phyloP scores from a whole-genome alignment of 192 early-diverging fungal species.

The Coemansia furcata region DNA sequence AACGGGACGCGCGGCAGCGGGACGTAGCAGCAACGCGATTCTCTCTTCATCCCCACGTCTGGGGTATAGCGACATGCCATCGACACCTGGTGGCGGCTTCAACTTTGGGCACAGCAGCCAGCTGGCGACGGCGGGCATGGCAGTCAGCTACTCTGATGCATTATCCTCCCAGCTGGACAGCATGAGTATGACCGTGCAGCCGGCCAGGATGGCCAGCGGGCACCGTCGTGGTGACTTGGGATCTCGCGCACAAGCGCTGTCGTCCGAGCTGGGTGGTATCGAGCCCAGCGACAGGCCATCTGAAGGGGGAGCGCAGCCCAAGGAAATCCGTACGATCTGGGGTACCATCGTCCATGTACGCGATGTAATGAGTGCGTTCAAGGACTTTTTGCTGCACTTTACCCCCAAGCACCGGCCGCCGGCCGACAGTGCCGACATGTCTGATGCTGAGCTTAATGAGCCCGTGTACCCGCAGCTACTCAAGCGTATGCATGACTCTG shows the following conservation, averaged over 20 bases:
- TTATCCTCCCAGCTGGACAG: constrained; percentile 46
- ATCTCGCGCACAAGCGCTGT: constrained; percentile 33
- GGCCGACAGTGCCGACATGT: constrained; percentile 22
- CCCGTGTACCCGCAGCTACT: constrained; percentile 80
- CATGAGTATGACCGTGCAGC: constrained; percentile 30
- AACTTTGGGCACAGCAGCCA: constrained; percentile 26
- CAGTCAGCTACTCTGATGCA: constrained; percentile 25
- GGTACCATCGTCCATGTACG: constrained; percentile 91
- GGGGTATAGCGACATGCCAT: constrained; percentile 43
- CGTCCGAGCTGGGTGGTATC: constrained; percentile 41
- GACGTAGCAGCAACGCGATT: not conserved
- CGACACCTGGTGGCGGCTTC: constrained; percentile 23
- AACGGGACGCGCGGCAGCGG: constrained; percentile 1
- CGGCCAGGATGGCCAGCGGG: constrained; percentile 4
- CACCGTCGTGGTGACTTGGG: constrained; percentile 43
- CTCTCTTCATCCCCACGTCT: constrained; percentile 38
- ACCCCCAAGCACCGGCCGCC: constrained; percentile 56
- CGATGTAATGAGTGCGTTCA: constrained; percentile 74
- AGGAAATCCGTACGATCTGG: constrained; percentile 74
- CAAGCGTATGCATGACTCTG: constrained; percentile 65
- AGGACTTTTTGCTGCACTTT: constrained; percentile 79
- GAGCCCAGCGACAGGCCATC: constrained; percentile 28
- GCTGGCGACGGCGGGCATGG: constrained; percentile 29
- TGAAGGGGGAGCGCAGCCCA: constrained; percentile 15
- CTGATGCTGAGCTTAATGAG: constrained; percentile 50